Percentiles rank a stretch among this genome's conserved stretches.
Conservation (phyloP, 2,329 filamentous ascomycete genomes). For the Dactylellina cionopaga region DNA sequence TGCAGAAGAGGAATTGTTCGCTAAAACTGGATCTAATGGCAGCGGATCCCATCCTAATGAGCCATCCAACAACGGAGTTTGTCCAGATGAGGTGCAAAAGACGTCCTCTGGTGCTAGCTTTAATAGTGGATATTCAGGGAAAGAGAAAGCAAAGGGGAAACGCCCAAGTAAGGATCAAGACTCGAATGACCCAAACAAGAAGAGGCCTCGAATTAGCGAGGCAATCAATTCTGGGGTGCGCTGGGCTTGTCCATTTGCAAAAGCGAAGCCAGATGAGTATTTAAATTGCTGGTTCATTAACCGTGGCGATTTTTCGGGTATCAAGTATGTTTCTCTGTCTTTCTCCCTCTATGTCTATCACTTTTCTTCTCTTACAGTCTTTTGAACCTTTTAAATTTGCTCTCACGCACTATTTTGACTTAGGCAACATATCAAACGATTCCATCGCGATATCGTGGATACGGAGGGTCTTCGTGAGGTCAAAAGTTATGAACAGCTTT, state of each 20-base stretch:
- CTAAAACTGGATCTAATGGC: too few species aligned
- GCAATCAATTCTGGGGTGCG: not conserved
- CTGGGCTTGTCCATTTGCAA: not conserved
- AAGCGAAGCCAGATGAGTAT: not conserved
- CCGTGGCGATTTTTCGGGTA: not conserved
- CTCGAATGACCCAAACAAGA: not conserved
- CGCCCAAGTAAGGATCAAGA: not conserved
- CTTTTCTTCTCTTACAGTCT: not conserved
- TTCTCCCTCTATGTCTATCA: too few species aligned
- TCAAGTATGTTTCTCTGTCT: not conserved
- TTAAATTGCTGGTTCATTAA: not conserved
- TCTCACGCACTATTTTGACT: not conserved
- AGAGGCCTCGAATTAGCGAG: not conserved
- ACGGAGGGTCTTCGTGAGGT: not conserved
- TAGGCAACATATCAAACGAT: not conserved
- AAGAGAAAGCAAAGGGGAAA: not conserved
- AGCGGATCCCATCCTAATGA: too few species aligned
- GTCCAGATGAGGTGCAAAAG: too few species aligned
- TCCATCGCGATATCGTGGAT: not conserved
- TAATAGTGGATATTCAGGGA: not conserved
- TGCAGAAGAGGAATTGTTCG: too few species aligned
- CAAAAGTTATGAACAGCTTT: not conserved
- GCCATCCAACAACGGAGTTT: too few species aligned
- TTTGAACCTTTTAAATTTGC: not conserved
- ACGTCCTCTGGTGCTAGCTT: not conserved